Conservation (phyloP, 768 basidiomycete genomes). For the Tephrocybe rancida region DNA sequence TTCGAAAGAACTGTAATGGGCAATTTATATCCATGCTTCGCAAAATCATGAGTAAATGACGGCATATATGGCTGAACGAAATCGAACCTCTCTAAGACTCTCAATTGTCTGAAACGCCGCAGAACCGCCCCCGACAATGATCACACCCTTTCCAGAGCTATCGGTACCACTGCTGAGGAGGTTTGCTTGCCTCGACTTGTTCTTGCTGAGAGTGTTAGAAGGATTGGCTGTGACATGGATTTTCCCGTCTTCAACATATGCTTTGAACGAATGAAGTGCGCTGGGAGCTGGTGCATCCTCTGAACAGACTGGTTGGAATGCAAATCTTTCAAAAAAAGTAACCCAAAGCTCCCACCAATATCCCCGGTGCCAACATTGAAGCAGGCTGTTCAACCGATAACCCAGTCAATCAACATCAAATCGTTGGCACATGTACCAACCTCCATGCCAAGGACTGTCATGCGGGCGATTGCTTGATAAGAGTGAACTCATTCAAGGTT, state of each 20-base stretch:
- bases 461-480: background rate
- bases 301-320: constrained; percentile 26
- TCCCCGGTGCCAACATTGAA: constrained; percentile 87
- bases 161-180: constrained; percentile 49
- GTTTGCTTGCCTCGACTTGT: constrained; percentile 63
- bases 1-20: constrained; percentile 80
- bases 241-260: constrained; percentile 66
- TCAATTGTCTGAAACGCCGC: constrained; percentile 78
- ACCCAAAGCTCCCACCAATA: constrained; percentile 52
- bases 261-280: constrained; percentile 79
- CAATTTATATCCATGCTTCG: constrained; percentile 75
- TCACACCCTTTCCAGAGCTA: constrained; percentile 62
- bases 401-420: background rate
- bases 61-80: background rate
- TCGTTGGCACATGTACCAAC: constrained; percentile 32
- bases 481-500: background rate
- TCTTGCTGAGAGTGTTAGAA: constrained; percentile 61
- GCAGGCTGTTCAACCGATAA: constrained; percentile 64
- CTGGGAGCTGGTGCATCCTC: constrained; percentile 90
- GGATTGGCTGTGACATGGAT: constrained; percentile 77
- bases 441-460: constrained; percentile 84
- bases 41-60: background rate
- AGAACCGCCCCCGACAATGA: constrained; percentile 87
- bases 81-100: constrained; percentile 75
- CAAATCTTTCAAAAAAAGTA: background rate